A percentile compares a stretch with the other conserved stretches of the same genome.
These are phyloP conservation scores for Globisporangium uncinulatum DNA, from an alignment of 352 stramenopile genomes.

Conservation along the genomic window DNA sequence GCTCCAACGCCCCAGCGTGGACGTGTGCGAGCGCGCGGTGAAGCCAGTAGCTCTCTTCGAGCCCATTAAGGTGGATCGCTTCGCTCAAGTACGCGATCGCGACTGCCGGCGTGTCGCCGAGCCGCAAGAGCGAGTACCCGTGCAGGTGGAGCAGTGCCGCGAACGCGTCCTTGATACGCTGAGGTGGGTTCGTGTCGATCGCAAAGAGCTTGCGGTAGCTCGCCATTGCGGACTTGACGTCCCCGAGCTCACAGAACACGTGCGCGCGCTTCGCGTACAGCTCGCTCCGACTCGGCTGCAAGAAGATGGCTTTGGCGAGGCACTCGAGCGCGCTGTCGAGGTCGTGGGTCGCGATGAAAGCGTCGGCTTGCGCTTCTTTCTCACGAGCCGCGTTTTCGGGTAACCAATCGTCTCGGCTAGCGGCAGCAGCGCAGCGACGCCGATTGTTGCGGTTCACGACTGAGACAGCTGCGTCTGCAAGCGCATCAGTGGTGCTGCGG, in stretches of 20 bases:
- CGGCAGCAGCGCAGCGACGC: background rate
- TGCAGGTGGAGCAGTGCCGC: constrained; percentile 67
- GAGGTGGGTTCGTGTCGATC: constrained; percentile 43
- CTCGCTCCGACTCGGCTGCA: constrained; percentile 40
- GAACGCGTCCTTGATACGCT: constrained; percentile 74
- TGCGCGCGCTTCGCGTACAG: constrained; percentile 63
- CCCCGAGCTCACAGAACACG: constrained; percentile 69
- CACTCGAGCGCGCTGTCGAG: constrained; percentile 46
- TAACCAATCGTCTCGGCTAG: constrained; percentile 26
- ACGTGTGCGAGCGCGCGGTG: constrained; percentile 71
- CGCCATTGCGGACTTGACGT: constrained; percentile 75
- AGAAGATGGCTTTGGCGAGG: constrained; percentile 73
- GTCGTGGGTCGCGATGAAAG: constrained; percentile 22
- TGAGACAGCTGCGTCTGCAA: background rate
- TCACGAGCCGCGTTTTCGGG: constrained; percentile 37
- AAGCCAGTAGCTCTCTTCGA: constrained; percentile 72
- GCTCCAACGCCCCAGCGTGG: constrained; percentile 50
- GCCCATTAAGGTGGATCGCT: constrained; percentile 62
- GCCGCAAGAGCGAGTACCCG: constrained; percentile 55
- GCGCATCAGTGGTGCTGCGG: background rate
- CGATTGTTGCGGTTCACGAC: constrained; percentile 1
- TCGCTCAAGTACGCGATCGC: constrained; percentile 69
- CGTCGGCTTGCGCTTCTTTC: constrained; percentile 45
- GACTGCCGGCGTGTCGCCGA: constrained; percentile 45
- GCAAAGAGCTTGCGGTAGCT: constrained; percentile 74